A percentile compares a stretch with the other conserved stretches of the same genome.
These are phyloP conservation scores for Limtongia smithiae DNA, from an alignment of 805 yeast species.

Conservation along the genomic window DNA sequence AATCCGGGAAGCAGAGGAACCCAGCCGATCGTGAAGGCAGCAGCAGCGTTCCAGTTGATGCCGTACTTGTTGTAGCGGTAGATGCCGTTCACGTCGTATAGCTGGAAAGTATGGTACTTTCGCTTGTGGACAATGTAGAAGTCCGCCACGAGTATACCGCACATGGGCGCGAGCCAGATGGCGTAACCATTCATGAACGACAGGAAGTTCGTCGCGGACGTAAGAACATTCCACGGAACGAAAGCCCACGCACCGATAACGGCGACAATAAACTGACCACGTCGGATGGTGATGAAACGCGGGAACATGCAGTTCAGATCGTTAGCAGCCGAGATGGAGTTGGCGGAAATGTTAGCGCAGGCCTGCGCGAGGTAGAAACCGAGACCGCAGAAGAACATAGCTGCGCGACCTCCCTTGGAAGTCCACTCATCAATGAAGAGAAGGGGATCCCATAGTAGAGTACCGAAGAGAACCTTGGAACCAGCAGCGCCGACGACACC, in stretches of 20 bases:
- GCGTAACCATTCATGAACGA: constrained; percentile 78
- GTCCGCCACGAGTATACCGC: constrained; percentile 58
- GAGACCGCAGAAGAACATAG: constrained; percentile 69
- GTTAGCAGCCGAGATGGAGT: constrained; percentile 49
- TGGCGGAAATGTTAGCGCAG: constrained; percentile 69
- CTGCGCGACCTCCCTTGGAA: constrained; percentile 60
- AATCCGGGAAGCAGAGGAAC: constrained; percentile 28
- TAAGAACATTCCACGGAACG: constrained; percentile 77
- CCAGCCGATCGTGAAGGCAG: constrained; percentile 39
- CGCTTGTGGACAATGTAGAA: constrained; percentile 44
- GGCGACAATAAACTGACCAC: constrained; percentile 64
- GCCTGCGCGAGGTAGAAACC: constrained; percentile 73
- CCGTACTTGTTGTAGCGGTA: constrained; percentile 45
- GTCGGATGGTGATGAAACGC: constrained; percentile 54
- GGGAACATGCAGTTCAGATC: constrained; percentile 49
- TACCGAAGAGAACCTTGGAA: constrained; percentile 41
- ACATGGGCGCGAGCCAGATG: constrained; percentile 76
- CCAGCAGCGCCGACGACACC: constrained; percentile 32
- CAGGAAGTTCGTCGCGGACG: constrained; percentile 68
- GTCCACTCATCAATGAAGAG: constrained; percentile 42
- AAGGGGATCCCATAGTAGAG: constrained; percentile 48
- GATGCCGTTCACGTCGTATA: constrained; percentile 42
- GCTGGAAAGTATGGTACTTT: constrained; percentile 42
- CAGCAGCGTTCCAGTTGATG: constrained; percentile 43
- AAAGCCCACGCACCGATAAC: constrained; percentile 60